phyloP scores from a whole-genome alignment of 2,329 filamentous ascomycete species.

The Aspergillus sp. region DNA sequence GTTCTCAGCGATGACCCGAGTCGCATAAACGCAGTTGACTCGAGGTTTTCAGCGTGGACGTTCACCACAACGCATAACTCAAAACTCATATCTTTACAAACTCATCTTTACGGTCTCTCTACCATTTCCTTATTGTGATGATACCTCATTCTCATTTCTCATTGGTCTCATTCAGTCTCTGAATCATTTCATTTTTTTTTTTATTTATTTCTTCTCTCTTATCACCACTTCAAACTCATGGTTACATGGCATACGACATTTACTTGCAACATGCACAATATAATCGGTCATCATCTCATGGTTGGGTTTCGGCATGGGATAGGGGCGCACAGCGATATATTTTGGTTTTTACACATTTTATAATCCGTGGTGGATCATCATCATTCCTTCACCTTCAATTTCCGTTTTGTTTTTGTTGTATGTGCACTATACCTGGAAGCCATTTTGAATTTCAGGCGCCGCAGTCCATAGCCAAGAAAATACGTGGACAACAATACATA shows the following conservation, averaged over 20 bases:
- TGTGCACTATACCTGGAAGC: background rate
- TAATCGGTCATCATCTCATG: conserved; percentile 17
- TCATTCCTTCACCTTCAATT: background rate
- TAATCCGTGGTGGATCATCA: conserved; percentile 11
- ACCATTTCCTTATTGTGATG: conserved; percentile 9
- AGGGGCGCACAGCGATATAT: conserved; percentile 15
- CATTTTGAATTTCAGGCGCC: background rate
- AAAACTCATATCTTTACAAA: background rate
- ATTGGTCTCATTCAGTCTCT: conserved; percentile 1
- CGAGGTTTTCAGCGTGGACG: background rate
- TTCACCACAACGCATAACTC: background rate
- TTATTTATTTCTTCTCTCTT: background rate
- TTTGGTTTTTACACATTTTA: conserved; percentile 6
- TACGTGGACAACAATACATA: background rate
- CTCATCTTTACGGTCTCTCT: conserved; percentile 4
- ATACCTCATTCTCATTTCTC: conserved; percentile 1
- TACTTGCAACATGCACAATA: background rate
- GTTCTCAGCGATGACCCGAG: conserved; percentile 1
- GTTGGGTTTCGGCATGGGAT: conserved; percentile 16
- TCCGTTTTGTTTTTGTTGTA: background rate
- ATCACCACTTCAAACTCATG: background rate
- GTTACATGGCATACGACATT: conserved; percentile 8
- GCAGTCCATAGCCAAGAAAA: background rate
- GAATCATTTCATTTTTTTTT: conserved; percentile 1
- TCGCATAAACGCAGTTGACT: background rate